Evolutionary conservation across 208 protist species (phyloP).

Genomic region (Crithidia bombi): DNA sequence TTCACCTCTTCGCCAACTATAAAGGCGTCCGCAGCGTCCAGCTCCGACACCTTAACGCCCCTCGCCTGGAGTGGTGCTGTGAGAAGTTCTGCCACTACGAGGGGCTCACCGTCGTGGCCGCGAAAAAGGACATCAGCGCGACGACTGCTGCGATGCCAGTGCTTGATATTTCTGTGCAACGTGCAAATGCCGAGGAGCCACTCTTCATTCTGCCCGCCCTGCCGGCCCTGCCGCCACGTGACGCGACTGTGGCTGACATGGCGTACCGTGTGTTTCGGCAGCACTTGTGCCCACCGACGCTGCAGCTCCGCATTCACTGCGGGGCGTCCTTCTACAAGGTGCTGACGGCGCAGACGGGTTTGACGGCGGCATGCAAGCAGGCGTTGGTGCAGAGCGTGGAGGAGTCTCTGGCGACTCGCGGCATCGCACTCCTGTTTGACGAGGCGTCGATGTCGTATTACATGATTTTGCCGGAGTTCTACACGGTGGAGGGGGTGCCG

Average conservation of each 20-base stretch:
- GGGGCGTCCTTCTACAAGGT: constrained; percentile 41
- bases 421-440: constrained; percentile 52
- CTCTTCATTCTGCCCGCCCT: constrained; percentile 39
- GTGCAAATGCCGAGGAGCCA: constrained; percentile 33
- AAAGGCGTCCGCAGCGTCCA: constrained; percentile 27
- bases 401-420: constrained; percentile 26
- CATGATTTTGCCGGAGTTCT: constrained; percentile 48
- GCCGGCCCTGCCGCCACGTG: constrained; percentile 4
- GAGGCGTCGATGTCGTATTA: constrained; percentile 31
- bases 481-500: constrained; percentile 37
- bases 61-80: constrained; percentile 59
- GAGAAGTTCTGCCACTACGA: constrained; percentile 17
- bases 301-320: constrained; percentile 39
- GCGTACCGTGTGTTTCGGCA: constrained; percentile 15
- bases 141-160: constrained; percentile 6
- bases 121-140: constrained; percentile 21
- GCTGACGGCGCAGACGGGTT: constrained; percentile 9
- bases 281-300: constrained; percentile 1
- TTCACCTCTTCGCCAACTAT: constrained; percentile 57
- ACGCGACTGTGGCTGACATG: neutral
- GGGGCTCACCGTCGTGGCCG: neutral
- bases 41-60: constrained; percentile 53
- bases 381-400: constrained; percentile 38
- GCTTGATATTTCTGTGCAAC: constrained; percentile 29
- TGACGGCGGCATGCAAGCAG: constrained; percentile 28